Evolutionary conservation across 2,329 filamentous ascomycete genomes (phyloP), one percentile per base, ranked within the genome.

Genomic region (Aspergillus pseudoviridinutans): DNA sequence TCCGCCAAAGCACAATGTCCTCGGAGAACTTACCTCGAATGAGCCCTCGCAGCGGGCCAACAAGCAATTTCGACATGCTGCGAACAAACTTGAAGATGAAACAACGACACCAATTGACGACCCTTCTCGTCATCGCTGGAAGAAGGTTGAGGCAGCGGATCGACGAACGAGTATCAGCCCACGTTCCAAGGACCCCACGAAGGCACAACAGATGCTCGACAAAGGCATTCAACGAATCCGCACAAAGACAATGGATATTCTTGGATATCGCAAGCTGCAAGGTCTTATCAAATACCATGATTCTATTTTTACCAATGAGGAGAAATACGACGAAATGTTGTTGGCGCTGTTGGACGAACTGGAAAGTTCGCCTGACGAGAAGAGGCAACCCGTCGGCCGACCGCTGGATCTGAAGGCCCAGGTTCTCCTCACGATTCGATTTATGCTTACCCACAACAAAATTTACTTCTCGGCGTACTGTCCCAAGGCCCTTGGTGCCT

Each of bases 261-360:
- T 72, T 42, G 76, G 74, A 27, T 78, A 77, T 57, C 71, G 75
- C 7, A 77, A 77, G 57, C 61, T 79, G 4, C 76, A 78, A 57
- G 68, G 68, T 4, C 60, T 78, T 17, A 72, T 78, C 59, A 68
- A 73, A 56, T 70, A 69, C 49, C 72, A 76, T 27, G 67, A 73
- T 27, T 63, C 67, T 6, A 68, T 78, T 27, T 71, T 74, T 20
- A 60, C 66, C 22, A 68, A 73, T 29, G 70, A 71, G 42, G 62
- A 63, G 22, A 72, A 74, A 44, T 78, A 74, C 59, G 68, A 74
- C 55, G 65, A 71, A 29, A 65, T 77, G 58, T 58, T 78, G 2
- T 51, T 72, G 32, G 74, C 74, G 27, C 62, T 79, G 38, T 58
- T 78, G 25, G 65, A 66, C 10, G 72, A 74, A 44, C 62, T 79